Percentiles rank a stretch among this genome's conserved stretches.
Conservation (phyloP, 2,329 filamentous ascomycete genomes). For the Penicillium sclerotigenum region DNA sequence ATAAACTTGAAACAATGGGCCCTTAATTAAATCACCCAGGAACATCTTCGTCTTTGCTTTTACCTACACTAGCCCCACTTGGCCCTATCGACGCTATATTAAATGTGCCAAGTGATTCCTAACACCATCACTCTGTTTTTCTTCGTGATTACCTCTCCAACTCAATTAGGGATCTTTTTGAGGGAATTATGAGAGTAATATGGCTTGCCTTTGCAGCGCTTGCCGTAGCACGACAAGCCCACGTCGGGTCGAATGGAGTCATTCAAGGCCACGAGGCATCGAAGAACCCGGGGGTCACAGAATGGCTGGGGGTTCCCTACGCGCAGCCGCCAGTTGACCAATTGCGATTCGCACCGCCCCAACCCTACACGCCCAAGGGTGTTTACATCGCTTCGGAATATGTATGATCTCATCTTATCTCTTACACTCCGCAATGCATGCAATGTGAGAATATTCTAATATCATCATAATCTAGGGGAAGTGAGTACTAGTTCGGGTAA, state of each 20-base stretch:
- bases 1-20: too few relatives aligned
- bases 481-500: background rate
- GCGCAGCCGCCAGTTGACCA: constrained; percentile 24
- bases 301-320: constrained; percentile 29
- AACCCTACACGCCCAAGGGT: constrained; percentile 7
- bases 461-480: background rate
- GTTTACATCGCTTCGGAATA: background rate
- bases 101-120: background rate
- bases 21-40: background rate
- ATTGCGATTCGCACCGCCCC: constrained; percentile 26
- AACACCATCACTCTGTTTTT: background rate
- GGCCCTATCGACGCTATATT: background rate
- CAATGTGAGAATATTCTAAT: background rate
- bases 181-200: background rate
- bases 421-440: background rate
- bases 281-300: constrained; percentile 14
- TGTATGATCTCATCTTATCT: background rate
- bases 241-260: constrained; percentile 14
- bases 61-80: background rate
- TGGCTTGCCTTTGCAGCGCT: background rate
- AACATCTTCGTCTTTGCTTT: too few relatives aligned
- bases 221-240: background rate
- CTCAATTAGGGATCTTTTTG: background rate
- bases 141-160: background rate
- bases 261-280: constrained; percentile 20